These are phyloP conservation scores for Dicorynia guianensis DNA, from an alignment of 306 rosid species.

Conservation along the genomic window DNA sequence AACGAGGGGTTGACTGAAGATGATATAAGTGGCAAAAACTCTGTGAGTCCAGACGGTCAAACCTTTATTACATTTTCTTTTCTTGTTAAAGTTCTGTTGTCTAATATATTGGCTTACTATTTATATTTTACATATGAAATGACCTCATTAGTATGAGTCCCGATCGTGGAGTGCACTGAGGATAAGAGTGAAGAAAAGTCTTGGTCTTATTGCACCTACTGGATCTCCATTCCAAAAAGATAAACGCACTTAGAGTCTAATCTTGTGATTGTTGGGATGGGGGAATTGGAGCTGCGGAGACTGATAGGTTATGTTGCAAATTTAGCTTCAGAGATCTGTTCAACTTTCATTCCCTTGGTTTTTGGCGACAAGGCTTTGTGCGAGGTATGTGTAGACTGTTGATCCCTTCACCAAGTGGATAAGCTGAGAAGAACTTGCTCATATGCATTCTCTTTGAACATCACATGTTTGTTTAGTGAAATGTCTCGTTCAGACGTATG, in stretches of 20 bases:
- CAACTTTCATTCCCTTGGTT: conserved; percentile 4
- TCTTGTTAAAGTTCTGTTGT: background rate
- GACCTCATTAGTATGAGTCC: conserved; percentile 1
- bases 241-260: conserved; percentile 12
- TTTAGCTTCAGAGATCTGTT: background rate
- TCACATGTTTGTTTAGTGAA: background rate
- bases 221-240: conserved; percentile 53
- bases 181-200: conserved; percentile 54
- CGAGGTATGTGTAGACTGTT: background rate
- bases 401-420: background rate
- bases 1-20: conserved; percentile 7
- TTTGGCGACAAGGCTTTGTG: background rate
- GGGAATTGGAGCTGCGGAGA: background rate
- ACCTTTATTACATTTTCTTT: background rate
- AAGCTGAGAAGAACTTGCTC: background rate
- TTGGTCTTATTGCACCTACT: conserved; percentile 59
- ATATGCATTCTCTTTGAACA: background rate
- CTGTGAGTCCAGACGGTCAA: conserved; percentile 23
- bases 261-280: conserved; percentile 16
- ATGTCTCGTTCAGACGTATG: no score
- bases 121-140: conserved; percentile 12
- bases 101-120: background rate
- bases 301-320: background rate
- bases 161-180: conserved; percentile 48
- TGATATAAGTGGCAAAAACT: conserved; percentile 20